Base-by-base conservation (phyloP, 2,329 filamentous ascomycete species). In the Trichoderma sp. region DNA sequence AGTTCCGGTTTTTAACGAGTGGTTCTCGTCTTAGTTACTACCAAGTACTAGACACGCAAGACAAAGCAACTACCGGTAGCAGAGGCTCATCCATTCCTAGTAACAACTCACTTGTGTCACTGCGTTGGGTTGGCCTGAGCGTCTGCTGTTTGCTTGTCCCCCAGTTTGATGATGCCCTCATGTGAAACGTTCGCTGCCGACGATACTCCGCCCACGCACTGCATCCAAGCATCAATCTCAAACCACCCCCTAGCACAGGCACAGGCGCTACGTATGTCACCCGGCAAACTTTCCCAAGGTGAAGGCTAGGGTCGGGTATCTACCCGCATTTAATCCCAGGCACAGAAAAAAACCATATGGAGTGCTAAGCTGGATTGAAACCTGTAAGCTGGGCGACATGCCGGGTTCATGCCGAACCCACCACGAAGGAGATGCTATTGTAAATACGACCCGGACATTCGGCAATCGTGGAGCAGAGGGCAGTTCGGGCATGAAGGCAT, bases 271-370 rank as follows among this genome's bases (percentile, higher is more conserved):
- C n/a, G n/a, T 45, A 45, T 57, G 19, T 45, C 22, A 57, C 35
- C 61, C 61, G 50, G 50, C 48, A 64, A 45, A 45, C 34, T 32
- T 63, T 27, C 60, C 45, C 37, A 45, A 50, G 13, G 13, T 61
- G 27, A 48, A 48, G 37, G 61, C 61, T 65, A 65, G 61, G 61
- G 61, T 37, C 61, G 61, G 61, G 61, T 56, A 65, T 65, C 61
- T 65, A 65, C 61, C 61, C 61, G 61, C 61, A 56, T 48, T 65
- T 65, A 34, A 64, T 64, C 37, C 50, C 27, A 57, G 61, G 13
- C 50, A 25, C 50, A 22, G 10, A 17, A 53, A 34, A 4, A 32
- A 17, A 17, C 9, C 35, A 27, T 17, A 27, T 52, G 52, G 29
- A 54, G 29, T 34, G 29, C 52, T 54, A 54, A 54, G 52, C 52